phyloP scores from a whole-genome alignment of 2,329 filamentous ascomycete species.

The Arthrobotrys entomopaga region DNA sequence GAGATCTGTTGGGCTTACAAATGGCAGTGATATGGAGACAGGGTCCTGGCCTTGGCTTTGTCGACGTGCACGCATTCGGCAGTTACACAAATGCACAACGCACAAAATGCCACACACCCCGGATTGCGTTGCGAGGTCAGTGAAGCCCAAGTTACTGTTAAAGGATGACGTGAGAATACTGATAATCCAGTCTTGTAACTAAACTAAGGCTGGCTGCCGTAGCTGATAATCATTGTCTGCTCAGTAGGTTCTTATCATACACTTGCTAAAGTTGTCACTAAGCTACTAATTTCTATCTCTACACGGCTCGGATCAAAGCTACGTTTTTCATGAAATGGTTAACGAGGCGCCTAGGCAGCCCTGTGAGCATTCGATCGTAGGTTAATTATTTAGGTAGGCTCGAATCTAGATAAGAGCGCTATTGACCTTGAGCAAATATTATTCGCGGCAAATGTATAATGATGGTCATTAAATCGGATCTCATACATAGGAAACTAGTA shows the following conservation, averaged over 20 bases:
- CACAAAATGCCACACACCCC: constrained; percentile 34
- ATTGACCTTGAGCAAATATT: constrained; percentile 64
- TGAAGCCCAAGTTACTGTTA: neutral
- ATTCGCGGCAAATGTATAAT: constrained; percentile 65
- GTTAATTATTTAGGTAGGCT: neutral
- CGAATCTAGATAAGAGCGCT: constrained; percentile 58
- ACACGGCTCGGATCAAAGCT: neutral
- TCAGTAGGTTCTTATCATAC: too few species aligned
- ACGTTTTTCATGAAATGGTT: too few species aligned
- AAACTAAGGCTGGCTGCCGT: too few species aligned
- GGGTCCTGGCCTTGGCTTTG: too few species aligned
- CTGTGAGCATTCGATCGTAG: too few species aligned
- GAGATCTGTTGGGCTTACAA: neutral
- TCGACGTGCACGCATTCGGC: constrained; percentile 20
- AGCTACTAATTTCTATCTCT: too few species aligned
- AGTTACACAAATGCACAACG: constrained; percentile 49
- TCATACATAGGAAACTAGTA: constrained; percentile 62
- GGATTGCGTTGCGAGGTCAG: constrained; percentile 7
- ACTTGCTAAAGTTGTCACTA: too few species aligned
- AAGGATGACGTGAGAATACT: too few species aligned
- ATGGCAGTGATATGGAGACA: constrained; percentile 9
- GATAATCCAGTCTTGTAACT: too few species aligned
- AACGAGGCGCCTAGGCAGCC: too few species aligned
- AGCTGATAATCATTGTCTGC: too few species aligned
- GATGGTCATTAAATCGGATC: constrained; percentile 68